Conservation (phyloP, 352 stramenopile genomes). For the Vaucheria bursata region DNA sequence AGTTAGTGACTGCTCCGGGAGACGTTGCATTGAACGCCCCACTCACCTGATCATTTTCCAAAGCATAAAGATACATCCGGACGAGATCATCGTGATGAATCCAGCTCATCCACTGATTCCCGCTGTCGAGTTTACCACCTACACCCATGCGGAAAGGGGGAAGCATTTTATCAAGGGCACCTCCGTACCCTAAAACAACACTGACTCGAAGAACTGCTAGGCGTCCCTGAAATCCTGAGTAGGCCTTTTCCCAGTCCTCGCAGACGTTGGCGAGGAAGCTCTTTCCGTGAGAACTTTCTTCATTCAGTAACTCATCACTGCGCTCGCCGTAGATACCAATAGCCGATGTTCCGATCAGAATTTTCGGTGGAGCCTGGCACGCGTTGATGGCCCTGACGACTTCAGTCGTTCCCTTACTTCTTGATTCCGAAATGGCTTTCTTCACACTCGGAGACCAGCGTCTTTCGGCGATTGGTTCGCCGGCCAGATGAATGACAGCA, state of each 20-base stretch:
- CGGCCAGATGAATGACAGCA: neutral
- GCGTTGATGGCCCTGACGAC: neutral
- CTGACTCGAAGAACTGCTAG: neutral
- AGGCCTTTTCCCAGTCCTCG: neutral
- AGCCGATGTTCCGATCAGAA: neutral
- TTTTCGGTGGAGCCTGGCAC: neutral
- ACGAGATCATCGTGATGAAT: neutral
- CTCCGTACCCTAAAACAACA: neutral
- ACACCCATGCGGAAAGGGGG: neutral
- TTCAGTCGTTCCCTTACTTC: neutral
- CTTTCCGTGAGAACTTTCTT: neutral
- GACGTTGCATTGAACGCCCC: neutral
- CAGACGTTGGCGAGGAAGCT: neutral
- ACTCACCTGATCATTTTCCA: neutral
- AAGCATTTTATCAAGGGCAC: neutral
- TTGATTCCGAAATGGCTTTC: neutral
- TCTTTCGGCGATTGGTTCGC: neutral
- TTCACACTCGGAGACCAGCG: neutral
- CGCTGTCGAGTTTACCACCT: neutral
- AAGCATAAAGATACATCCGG: neutral
- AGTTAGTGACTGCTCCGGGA: neutral
- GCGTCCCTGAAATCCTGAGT: neutral
- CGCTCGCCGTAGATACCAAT: neutral
- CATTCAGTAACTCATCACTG: neutral
- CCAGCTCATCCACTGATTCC: conserved; percentile 1